Evolutionary conservation across 768 basidiomycete species (phyloP).

Genomic region (Sporobolomyces phaffii): DNA sequence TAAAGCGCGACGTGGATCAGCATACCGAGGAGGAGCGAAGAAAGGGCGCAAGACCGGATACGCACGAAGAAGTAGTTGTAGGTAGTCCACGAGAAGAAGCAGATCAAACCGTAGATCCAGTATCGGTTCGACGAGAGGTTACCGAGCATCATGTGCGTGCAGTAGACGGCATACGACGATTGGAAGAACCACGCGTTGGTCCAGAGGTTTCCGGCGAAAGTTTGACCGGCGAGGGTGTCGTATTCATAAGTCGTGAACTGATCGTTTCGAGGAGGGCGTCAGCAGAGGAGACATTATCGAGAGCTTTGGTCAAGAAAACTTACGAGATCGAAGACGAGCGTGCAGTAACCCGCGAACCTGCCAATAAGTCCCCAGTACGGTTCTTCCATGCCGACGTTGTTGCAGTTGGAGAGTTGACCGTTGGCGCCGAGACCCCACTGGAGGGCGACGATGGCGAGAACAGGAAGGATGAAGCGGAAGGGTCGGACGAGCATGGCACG

Average conservation of each 20-base stretch:
- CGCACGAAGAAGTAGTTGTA: conserved; percentile 43
- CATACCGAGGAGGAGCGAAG: background rate
- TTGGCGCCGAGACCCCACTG: conserved; percentile 43
- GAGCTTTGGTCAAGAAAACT: background rate
- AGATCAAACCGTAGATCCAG: conserved; percentile 43
- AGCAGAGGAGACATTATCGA: too few relatives aligned
- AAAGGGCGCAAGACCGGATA: background rate
- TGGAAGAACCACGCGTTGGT: conserved; percentile 45
- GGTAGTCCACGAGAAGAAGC: conserved; percentile 43
- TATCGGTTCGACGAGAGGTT: conserved; percentile 43
- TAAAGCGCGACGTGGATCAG: background rate
- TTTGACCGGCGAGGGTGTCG: conserved; percentile 40
- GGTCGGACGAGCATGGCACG: conserved; percentile 43
- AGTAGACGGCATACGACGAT: conserved; percentile 41
- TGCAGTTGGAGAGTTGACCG: conserved; percentile 40
- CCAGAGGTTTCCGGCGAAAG: conserved; percentile 45
- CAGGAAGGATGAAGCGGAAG: conserved; percentile 45
- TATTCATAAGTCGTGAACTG: conserved; percentile 43
- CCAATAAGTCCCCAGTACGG: conserved; percentile 43
- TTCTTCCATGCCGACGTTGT: conserved; percentile 43
- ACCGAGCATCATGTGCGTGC: conserved; percentile 44
- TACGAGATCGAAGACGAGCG: conserved; percentile 42
- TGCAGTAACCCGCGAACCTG: conserved; percentile 41
- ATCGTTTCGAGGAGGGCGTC: too few relatives aligned
- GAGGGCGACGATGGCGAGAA: conserved; percentile 42